Base-by-base conservation (phyloP, 495 filamentous ascomycete species). In the Xylaria intraflava region DNA sequence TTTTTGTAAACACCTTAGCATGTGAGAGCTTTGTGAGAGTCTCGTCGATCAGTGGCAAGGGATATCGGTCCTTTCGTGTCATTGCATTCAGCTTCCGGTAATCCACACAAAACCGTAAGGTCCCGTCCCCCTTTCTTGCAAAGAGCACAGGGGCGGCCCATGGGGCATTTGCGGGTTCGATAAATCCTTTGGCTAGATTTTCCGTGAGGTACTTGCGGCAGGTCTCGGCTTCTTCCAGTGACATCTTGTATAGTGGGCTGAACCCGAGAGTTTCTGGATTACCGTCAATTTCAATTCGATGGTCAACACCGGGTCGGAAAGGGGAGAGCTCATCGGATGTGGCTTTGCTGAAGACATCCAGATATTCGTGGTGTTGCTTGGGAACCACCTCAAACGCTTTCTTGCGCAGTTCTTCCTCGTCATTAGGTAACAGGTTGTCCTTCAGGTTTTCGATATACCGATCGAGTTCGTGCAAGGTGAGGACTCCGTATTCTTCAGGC, bases 11-110 rank as follows among this genome's bases (percentile, higher is more conserved):
- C 20, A 64, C 60, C 40, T 57, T 69, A 1, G 64, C 62, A 30
- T 53, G 53, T 0, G 16, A 22, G 0, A 81, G 22, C 0, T 55
- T 17, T 11, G 60, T 26, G 3, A 80, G 38, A 0, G 66, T 63
- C 46, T 82, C 67, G 14, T 74, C 39, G 22, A 79, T 77, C 11
- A 77, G 39, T 0, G 72, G 75, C 0, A 80, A 36, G 0, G 71
- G 69, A 40, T 78, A 76, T 1, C 58, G 26, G 33, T 82, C 68
- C 51, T 75, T 75, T 3, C 51, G 59, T 0, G 65, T 80, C 0
- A 78, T 46, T 0, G 23, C 44, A 50, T 81, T 82, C 1, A 80
- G 43, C 6, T 56, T 59, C 4, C 61, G 50, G 47, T 75, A 81
- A 41, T 81, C 65, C 0, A 79, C 57, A 64, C 66, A 81, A 35